Evolutionary conservation across 2,329 filamentous ascomycete species (phyloP).

Genomic region (Xylariaceae sp.): DNA sequence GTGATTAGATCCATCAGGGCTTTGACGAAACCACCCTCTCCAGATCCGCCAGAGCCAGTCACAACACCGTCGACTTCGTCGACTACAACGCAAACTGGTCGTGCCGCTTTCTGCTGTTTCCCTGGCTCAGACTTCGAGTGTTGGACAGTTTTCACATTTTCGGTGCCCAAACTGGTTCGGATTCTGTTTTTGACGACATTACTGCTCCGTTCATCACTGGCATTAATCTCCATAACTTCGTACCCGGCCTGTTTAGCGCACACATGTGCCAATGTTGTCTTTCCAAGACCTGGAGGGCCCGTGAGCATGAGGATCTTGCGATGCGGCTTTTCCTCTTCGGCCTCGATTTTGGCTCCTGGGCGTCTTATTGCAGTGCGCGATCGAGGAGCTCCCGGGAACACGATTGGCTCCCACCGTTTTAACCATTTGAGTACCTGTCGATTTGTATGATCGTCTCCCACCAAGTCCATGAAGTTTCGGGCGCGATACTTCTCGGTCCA

Average conservation of each 20-base stretch:
- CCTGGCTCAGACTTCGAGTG: constrained; percentile 49
- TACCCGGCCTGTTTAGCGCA: constrained; percentile 94
- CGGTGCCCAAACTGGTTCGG: constrained; percentile 85
- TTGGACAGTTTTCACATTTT: constrained; percentile 78
- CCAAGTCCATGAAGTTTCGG: constrained; percentile 83
- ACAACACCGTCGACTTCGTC: constrained; percentile 97
- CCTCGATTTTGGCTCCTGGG: constrained; percentile 42
- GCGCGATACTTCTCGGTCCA: constrained; percentile 99
- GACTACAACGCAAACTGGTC: constrained; percentile 87
- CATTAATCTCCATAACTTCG: constrained; percentile 95
- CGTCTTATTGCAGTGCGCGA: constrained; percentile 47
- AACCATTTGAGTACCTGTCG: constrained; percentile 87
- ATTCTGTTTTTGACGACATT: constrained; percentile 90
- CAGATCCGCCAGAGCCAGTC: constrained; percentile 67
- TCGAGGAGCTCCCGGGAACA: constrained; percentile 75
- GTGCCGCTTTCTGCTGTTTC: constrained; percentile 66
- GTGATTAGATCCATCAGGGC: constrained; percentile 87
- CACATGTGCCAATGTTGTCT: constrained; percentile 94
- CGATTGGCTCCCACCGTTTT: constrained; percentile 88
- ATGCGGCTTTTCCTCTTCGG: constrained; percentile 70
- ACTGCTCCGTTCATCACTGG: constrained; percentile 87
- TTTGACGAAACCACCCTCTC: constrained; percentile 93
- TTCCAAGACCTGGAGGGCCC: constrained; percentile 88
- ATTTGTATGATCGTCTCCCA: constrained; percentile 92
- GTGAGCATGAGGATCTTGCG: constrained; percentile 86